Percentiles rank a stretch among this genome's conserved stretches.
Evolutionary conservation across 2,329 filamentous ascomycete species (phyloP).

Genomic region (Diplocarpon rosae): DNA sequence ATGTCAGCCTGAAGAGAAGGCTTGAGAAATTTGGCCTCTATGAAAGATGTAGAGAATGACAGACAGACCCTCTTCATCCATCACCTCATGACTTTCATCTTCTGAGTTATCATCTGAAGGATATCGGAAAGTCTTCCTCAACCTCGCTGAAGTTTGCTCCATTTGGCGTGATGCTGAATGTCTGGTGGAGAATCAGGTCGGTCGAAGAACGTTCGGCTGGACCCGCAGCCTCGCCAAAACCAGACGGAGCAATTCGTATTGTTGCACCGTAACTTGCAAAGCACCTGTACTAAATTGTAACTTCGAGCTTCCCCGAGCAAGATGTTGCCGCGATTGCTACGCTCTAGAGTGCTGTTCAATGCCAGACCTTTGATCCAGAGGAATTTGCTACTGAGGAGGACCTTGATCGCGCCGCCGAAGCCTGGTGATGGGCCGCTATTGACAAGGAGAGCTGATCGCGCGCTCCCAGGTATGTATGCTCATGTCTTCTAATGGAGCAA

Average conservation of each 20-base stretch:
- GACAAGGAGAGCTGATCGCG: constrained; percentile 52
- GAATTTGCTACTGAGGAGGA: constrained; percentile 30
- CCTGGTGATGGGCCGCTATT: constrained; percentile 52
- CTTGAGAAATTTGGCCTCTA: not conserved
- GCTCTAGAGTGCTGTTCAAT: constrained; percentile 17
- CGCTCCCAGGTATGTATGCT: constrained; percentile 44
- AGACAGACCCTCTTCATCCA: constrained; percentile 62
- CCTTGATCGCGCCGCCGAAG: constrained; percentile 44
- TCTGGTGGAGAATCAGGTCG: not conserved
- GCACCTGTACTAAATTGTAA: not conserved
- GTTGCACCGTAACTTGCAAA: not conserved
- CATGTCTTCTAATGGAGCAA: not conserved
- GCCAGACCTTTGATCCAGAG: constrained; percentile 9
- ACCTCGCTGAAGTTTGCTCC: constrained; percentile 38
- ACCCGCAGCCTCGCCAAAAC: constrained; percentile 11
- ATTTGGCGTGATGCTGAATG: constrained; percentile 10
- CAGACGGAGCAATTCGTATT: constrained; percentile 11
- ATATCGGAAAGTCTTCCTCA: constrained; percentile 71
- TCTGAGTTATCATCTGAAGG: constrained; percentile 47
- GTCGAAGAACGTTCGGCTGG: not conserved
- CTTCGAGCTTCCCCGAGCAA: not conserved
- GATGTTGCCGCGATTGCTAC: constrained; percentile 25
- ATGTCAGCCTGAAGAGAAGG: constrained; percentile 1
- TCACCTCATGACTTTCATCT: constrained; percentile 43
- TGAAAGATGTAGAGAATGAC: not conserved